Conservation (phyloP, 1,284 basidiomycete species). For the Pseudozyma flocculosa region DNA sequence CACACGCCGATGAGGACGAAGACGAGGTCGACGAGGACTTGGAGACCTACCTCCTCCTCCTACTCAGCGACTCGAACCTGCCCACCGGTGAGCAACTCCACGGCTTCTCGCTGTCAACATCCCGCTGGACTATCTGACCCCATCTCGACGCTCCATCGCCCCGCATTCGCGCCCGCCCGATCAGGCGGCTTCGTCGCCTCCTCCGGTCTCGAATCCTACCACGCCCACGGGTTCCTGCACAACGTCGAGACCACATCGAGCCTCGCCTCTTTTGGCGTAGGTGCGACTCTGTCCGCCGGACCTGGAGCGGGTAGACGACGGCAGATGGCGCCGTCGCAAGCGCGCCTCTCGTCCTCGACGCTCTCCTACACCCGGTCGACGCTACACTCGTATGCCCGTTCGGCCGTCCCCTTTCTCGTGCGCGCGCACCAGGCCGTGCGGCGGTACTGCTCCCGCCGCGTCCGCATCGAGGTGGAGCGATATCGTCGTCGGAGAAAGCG, state of each 20-base stretch:
- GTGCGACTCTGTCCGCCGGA: no score
- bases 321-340: constrained; percentile 20
- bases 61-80: constrained; percentile 54
- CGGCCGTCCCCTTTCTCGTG: constrained; percentile 73
- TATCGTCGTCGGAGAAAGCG: no score
- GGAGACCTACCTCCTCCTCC: constrained; percentile 45
- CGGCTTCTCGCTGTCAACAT: no score
- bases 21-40: constrained; percentile 11
- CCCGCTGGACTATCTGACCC: background rate
- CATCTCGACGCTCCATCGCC: background rate
- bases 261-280: background rate
- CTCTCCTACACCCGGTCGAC: constrained; percentile 69
- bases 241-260: constrained; percentile 3
- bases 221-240: constrained; percentile 74
- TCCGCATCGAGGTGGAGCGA: background rate
- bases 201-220: constrained; percentile 84
- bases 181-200: constrained; percentile 89
- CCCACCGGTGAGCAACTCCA: constrained; percentile 36
- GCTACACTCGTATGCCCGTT: constrained; percentile 72
- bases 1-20: background rate
- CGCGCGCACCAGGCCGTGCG: constrained; percentile 57
- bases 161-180: no score
- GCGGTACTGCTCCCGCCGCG: background rate
- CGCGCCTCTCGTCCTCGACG: constrained; percentile 26
- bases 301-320: background rate